Evolutionary conservation across 345 rosid species (phyloP), one percentile per base, ranked within the genome.

Genomic region (Gossypium turneri): DNA sequence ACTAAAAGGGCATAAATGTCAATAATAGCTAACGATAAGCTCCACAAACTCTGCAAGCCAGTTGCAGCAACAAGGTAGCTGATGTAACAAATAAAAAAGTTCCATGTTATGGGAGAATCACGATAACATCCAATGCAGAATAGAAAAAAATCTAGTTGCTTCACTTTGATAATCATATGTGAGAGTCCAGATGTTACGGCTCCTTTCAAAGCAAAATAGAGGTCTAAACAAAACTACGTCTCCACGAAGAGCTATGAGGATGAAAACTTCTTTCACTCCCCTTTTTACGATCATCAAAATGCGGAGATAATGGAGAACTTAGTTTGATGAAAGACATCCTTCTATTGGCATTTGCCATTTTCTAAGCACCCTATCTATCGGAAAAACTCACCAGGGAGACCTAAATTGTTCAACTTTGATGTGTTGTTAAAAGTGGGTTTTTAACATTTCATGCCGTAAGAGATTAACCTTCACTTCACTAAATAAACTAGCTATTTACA

Each of bases 41-140:
- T 90, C 95, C 95, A 90, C 76, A 87, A 66, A 73, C 85, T 85
- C 83, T 90, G 95, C 84, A 90, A 85, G 72, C 90, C 91, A 75
- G 95, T 72, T 76, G 93, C 93, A 8, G 90, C 93, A 76, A 91
- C 96, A 68, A 89, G 93, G 80, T 85, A 87, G 86, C 96, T 91
- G 93, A 78, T 72, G 73, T 57, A 74, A 77, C 77, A 83, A 50
- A 81, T 29, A 76, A 79, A 61, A 60, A 19, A 29, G 38, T 47
- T 24, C 53, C 64, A 68, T 62, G 82, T 73, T 63, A 73, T 44
- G 44, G 50, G 69, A 56, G 51, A 72, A 52, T 10, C 17, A 51
- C 51, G 41, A 25, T 56, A 56, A 52, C 48, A 62, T 25, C 53
- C 63, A 67, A 61, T 25, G 29, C 17, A 19, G 13, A 16, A 44